phyloP scores from a whole-genome alignment of 2,329 filamentous ascomycete species.

The Sporothrix phasma region DNA sequence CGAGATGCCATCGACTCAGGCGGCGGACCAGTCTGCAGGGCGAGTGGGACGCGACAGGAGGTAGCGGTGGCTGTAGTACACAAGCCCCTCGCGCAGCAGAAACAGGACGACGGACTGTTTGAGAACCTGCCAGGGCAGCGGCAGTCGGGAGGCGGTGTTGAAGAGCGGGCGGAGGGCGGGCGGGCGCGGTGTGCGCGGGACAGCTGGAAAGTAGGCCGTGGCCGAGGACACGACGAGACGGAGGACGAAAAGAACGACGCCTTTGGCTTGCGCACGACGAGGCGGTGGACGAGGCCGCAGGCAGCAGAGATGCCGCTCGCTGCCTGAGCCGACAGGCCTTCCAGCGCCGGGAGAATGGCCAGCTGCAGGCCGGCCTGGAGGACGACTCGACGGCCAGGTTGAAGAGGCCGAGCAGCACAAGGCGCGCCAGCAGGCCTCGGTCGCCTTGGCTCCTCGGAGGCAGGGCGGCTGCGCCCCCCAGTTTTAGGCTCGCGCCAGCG shows the following conservation, averaged over 20 bases:
- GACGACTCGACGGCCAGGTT: constrained; percentile 37
- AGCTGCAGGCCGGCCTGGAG: constrained; percentile 31
- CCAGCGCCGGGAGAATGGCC: constrained; percentile 33
- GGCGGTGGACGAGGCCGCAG: not conserved
- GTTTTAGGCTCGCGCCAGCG: constrained; percentile 59
- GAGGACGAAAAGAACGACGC: not conserved
- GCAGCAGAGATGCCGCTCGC: not conserved
- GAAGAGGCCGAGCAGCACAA: constrained; percentile 32
- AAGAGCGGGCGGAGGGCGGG: constrained; percentile 30
- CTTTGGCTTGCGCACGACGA: not conserved
- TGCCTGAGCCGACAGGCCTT: constrained; percentile 20
- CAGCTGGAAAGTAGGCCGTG: not conserved
- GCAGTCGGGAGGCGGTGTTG: constrained; percentile 38
- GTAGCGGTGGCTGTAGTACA: constrained; percentile 67
- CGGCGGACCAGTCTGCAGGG: constrained; percentile 28
- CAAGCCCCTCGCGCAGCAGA: constrained; percentile 45
- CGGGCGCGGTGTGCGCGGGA: not conserved
- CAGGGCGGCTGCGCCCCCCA: constrained; percentile 44
- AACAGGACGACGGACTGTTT: constrained; percentile 39
- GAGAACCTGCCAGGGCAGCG: constrained; percentile 43
- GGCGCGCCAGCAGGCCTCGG: constrained; percentile 25
- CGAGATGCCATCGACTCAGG: constrained; percentile 26
- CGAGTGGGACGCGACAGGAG: constrained; percentile 34
- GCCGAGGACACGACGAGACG: not conserved
- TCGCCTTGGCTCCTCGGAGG: constrained; percentile 34